Base-by-base conservation (phyloP, 1,284 basidiomycete genomes). In the Ustilago hordei region DNA sequence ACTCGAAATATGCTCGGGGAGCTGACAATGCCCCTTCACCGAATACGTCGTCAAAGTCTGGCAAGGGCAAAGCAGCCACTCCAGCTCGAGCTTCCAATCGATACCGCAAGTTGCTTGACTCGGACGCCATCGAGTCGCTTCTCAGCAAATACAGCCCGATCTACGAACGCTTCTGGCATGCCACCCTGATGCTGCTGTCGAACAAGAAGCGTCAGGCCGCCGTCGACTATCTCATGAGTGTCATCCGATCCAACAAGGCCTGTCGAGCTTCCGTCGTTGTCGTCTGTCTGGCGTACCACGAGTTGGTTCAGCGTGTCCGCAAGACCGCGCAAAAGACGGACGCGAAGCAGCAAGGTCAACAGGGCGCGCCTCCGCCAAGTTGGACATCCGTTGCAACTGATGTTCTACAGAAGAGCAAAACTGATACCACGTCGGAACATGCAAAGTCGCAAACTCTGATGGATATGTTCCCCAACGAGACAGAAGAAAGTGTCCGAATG, bases 141-240 rank as follows among this genome's bases (percentile, higher is more conserved):
- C 57, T 78, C 17, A 78, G 72, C 70, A 78, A 78, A 50, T 78
- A 78, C 55, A 78, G 76, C n/a, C 71, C 76, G 15, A 75, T 78
- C 57, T 78, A 78, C 65, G 72, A 74, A 39, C 67, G 72, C 23
- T 78, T 75, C 41, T 78, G 76, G 76, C 67, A 78, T 23, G 71
- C 71, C 3, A 75, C 72, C 8, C 71, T 78, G 43, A 67, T 78
- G 66, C 39, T 74, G 13, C 48, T 68, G 19, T 69, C 67, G 17
- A 62, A 60, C 39, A 74, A 78, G 57, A 70, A 74, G 19, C 68
- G 72, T 12, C 68, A 74, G 28, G 65, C 64, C 0, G 69, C 72
- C 4, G 65, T 78, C 36, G 79, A 81, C 54, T 64, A 69, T 48
- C 67, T 81, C 15, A 81, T 81, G 79, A 47, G 52, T 34, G 55